Evolutionary conservation across 805 yeast genomes (phyloP).

Genomic region (Ogataea methylovora): DNA sequence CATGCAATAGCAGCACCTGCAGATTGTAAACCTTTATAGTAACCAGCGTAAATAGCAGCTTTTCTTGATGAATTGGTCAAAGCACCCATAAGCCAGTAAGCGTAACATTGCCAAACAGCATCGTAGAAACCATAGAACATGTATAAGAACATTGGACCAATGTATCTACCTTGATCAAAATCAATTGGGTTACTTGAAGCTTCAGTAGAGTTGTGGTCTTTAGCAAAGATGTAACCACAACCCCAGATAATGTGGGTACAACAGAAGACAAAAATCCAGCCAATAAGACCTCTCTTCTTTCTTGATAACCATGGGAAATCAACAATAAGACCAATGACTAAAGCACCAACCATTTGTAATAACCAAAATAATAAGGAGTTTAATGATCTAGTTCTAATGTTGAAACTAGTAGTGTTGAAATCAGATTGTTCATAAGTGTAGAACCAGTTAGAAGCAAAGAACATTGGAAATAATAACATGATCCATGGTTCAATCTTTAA

Average conservation of each 20-base stretch:
- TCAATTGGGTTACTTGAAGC: conserved; percentile 30
- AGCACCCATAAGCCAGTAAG: conserved; percentile 54
- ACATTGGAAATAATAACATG: conserved; percentile 49
- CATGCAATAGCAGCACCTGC: conserved; percentile 59
- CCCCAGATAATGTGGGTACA: conserved; percentile 49
- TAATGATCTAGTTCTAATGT: conserved; percentile 52
- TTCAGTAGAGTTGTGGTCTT: conserved; percentile 11
- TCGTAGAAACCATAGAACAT: conserved; percentile 55
- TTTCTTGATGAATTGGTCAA: conserved; percentile 50
- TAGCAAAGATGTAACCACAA: conserved; percentile 40
- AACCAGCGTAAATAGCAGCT: conserved; percentile 50
- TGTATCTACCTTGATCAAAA: conserved; percentile 37
- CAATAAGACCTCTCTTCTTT: conserved; percentile 38
- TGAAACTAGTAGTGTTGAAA: conserved; percentile 47
- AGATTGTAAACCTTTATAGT: conserved; percentile 56
- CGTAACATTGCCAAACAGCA: conserved; percentile 51
- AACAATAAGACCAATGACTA: conserved; percentile 37
- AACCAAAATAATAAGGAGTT: conserved; percentile 57
- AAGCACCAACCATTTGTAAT: conserved; percentile 52
- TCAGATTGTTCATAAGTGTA: conserved; percentile 59
- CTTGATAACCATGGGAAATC: conserved; percentile 37
- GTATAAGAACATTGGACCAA: conserved; percentile 56
- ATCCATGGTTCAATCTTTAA: conserved; percentile 24
- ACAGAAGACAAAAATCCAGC: conserved; percentile 30
- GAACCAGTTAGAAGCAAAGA: conserved; percentile 59